Evolutionary conservation across 2,329 filamentous ascomycete species (phyloP).

Genomic region (Ceratocystis huliohia): DNA sequence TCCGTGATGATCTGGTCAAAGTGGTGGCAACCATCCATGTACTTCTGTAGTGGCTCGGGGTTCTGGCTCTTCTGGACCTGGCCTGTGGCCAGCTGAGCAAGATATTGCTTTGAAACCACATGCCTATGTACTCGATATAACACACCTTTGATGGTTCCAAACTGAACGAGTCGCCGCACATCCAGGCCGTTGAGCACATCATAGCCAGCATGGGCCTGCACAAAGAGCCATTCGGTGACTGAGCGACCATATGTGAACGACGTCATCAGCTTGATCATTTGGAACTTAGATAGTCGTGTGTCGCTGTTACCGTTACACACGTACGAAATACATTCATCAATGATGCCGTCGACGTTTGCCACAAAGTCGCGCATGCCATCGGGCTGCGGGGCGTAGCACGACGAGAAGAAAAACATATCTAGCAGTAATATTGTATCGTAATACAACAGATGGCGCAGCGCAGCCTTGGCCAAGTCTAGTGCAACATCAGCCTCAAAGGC

Average conservation of each 20-base stretch:
- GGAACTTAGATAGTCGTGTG: constrained; percentile 41
- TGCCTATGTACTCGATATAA: constrained; percentile 90
- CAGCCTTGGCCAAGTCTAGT: constrained; percentile 71
- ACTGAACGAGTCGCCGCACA: constrained; percentile 82
- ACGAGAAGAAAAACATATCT: constrained; percentile 88
- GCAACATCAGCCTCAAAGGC: constrained; percentile 76
- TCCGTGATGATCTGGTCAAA: constrained; percentile 78
- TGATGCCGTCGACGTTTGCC: constrained; percentile 56
- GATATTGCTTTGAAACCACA: constrained; percentile 55
- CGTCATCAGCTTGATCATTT: constrained; percentile 72
- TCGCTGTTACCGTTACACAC: constrained; percentile 42
- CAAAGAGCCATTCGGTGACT: constrained; percentile 75
- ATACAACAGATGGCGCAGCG: constrained; percentile 79
- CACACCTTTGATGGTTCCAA: constrained; percentile 89
- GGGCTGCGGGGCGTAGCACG: constrained; percentile 72
- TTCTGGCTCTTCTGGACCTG: constrained; percentile 33
- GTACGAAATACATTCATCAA: constrained; percentile 80
- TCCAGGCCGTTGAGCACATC: constrained; percentile 65
- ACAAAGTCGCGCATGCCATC: constrained; percentile 65
- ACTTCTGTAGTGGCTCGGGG: constrained; percentile 47
- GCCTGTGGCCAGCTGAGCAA: constrained; percentile 44
- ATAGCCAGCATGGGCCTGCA: constrained; percentile 53
- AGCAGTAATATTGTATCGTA: constrained; percentile 83
- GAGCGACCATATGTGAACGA: constrained; percentile 70
- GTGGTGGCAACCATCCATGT: constrained; percentile 60